phyloP scores from a whole-genome alignment of 192 early-diverging fungal genomes.

The Jimgerdemannia flammicorona region DNA sequence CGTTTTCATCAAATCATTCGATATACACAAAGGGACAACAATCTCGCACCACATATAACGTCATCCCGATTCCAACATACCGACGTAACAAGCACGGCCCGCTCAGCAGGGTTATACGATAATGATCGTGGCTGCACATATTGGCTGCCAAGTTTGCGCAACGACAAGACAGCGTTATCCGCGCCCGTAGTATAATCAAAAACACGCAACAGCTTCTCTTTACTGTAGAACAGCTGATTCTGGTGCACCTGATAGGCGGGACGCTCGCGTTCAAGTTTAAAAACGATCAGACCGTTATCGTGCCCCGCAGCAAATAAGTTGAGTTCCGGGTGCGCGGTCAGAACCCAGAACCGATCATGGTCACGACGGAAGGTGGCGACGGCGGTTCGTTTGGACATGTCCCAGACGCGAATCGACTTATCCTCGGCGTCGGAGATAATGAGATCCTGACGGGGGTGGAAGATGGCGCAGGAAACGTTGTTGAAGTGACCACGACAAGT shows the following conservation, averaged over 20 bases:
- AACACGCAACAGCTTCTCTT: constrained; percentile 79
- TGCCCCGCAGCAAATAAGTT: constrained; percentile 99
- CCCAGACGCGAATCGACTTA: constrained; percentile 98
- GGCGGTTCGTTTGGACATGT: constrained; percentile 91
- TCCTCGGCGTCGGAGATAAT: constrained; percentile 94
- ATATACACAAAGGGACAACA: not conserved
- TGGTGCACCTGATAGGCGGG: constrained; percentile 87
- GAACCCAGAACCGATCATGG: constrained; percentile 95
- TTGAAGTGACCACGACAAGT: constrained; percentile 98
- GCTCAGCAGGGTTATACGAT: constrained; percentile 94
- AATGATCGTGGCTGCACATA: constrained; percentile 76
- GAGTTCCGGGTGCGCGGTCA: constrained; percentile 94
- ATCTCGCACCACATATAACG: not conserved
- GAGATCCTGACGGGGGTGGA: constrained; percentile 95
- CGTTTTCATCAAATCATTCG: too few species aligned
- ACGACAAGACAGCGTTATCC: constrained; percentile 73
- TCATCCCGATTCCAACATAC: constrained; percentile 27
- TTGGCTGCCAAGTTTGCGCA: constrained; percentile 71
- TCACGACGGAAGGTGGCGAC: constrained; percentile 97
- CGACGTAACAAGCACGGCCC: constrained; percentile 83
- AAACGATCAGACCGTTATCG: constrained; percentile 96
- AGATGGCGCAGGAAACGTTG: constrained; percentile 91
- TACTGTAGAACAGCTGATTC: constrained; percentile 82
- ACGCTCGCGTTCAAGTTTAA: constrained; percentile 97
- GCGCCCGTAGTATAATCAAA: constrained; percentile 77